Conservation (phyloP, 2,329 filamentous ascomycete genomes). For the Colletotrichum cuscutae region DNA sequence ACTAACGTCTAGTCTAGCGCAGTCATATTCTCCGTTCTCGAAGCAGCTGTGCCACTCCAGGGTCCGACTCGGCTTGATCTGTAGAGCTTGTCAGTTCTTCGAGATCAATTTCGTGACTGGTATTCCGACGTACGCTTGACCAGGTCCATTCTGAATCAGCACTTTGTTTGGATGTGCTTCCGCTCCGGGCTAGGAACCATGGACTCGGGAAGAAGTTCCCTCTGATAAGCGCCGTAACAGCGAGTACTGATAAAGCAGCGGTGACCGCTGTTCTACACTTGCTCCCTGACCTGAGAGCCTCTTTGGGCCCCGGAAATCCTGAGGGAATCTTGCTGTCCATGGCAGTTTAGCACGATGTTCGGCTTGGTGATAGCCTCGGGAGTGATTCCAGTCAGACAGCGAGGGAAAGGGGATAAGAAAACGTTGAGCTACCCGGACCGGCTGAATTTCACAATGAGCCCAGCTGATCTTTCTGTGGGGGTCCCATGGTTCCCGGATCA, state of each 20-base stretch:
- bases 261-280: constrained; percentile 1
- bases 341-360: background rate
- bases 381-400: background rate
- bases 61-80: constrained; percentile 47
- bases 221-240: constrained; percentile 20
- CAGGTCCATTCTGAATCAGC: constrained; percentile 14
- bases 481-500: constrained; percentile 7
- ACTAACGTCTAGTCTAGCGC: constrained; percentile 47
- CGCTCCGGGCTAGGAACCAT: background rate
- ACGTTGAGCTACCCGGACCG: background rate
- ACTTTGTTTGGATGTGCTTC: background rate
- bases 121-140: constrained; percentile 8
- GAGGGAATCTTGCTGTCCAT: constrained; percentile 12
- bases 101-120: too few relatives aligned
- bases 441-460: background rate
- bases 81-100: constrained; percentile 38
- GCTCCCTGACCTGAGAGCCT: background rate
- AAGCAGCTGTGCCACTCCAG: constrained; percentile 46
- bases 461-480: constrained; percentile 16
- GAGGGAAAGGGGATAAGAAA: background rate
- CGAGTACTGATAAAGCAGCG: constrained; percentile 12
- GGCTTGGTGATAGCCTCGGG: background rate
- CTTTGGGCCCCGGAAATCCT: background rate
- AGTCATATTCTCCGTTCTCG: constrained; percentile 42
- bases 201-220: background rate